Percentiles rank a stretch among this genome's conserved stretches.
These are phyloP conservation scores for Didymella segeticola DNA, from an alignment of 2,329 filamentous ascomycete genomes.

Conservation along the genomic window DNA sequence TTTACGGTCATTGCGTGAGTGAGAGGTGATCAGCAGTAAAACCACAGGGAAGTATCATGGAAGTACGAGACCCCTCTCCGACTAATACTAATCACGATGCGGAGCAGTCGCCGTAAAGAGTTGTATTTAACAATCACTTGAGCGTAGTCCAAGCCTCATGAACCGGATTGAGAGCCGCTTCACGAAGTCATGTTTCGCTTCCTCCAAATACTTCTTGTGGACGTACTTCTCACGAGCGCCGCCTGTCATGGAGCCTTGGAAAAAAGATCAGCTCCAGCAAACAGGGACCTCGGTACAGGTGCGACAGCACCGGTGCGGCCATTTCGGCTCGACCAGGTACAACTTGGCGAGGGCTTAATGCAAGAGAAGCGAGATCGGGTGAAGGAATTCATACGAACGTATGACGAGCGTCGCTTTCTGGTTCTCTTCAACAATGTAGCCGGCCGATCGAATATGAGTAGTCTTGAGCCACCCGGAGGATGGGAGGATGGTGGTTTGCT, in stretches of 20 bases:
- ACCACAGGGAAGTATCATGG: too few relatives aligned
- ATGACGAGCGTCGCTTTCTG: slow-evolving; percentile 5
- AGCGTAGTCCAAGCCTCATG: too few relatives aligned
- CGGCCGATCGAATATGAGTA: not conserved
- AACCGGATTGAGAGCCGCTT: too few relatives aligned
- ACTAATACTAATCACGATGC: too few relatives aligned
- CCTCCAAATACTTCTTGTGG: too few relatives aligned
- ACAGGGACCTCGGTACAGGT: not conserved
- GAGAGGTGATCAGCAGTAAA: too few relatives aligned
- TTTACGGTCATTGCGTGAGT: too few relatives aligned
- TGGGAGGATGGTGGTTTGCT: slow-evolving; percentile 7
- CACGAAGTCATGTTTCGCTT: too few relatives aligned
- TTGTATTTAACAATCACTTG: too few relatives aligned
- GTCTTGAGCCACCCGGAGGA: not conserved
- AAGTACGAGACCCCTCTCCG: too few relatives aligned
- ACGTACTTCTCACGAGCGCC: not conserved
- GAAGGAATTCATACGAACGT: slow-evolving; percentile 1
- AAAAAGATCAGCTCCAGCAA: not conserved
- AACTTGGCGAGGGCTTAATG: not conserved
- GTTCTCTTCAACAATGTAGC: slow-evolving; percentile 5
- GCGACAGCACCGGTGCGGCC: slow-evolving; percentile 4
- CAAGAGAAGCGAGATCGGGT: slow-evolving; percentile 2
- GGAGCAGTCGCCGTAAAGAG: too few relatives aligned
- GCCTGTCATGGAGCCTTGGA: not conserved
- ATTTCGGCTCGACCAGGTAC: slow-evolving; percentile 7